phyloP scores from a whole-genome alignment of 345 rosid species.

The Moringa oleifera region DNA sequence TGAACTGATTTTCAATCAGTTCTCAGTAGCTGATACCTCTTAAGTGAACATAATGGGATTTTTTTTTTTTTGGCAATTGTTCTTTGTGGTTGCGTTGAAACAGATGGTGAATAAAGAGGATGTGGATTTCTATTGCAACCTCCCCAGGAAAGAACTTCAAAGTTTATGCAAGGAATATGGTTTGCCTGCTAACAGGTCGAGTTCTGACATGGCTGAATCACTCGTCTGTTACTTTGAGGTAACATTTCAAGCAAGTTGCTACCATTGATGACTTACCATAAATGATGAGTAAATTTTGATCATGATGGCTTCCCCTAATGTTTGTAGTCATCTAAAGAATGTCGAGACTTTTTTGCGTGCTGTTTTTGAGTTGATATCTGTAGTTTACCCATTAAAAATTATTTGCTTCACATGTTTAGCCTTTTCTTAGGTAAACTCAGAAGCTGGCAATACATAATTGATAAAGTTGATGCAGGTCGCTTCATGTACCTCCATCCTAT shows the following conservation, averaged over 20 bases:
- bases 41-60: background rate
- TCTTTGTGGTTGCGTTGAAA: slow-evolving; percentile 8
- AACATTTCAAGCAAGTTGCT: background rate
- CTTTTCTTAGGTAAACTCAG: background rate
- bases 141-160: slow-evolving; percentile 74
- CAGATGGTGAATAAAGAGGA: slow-evolving; percentile 46
- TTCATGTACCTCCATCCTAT: no score
- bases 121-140: slow-evolving; percentile 32
- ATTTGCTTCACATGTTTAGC: background rate
- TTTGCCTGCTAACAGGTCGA: slow-evolving; percentile 70
- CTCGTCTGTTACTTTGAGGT: slow-evolving; percentile 49
- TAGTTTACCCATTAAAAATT: background rate
- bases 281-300: background rate
- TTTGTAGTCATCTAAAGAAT: slow-evolving; percentile 11
- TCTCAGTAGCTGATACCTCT: background rate
- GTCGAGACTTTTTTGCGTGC: background rate
- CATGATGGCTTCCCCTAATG: slow-evolving; percentile 6
- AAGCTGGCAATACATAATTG: background rate
- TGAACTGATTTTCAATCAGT: background rate
- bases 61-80: background rate
- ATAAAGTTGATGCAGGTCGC: no score
- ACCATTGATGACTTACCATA: background rate
- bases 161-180: slow-evolving; percentile 61
- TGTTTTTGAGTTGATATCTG: background rate
- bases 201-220: slow-evolving; percentile 53